Percentiles rank a stretch among this genome's conserved stretches.
These are phyloP conservation scores for Hortiboletus flavorubellus DNA, from an alignment of 768 basidiomycete genomes.

Conservation along the genomic window DNA sequence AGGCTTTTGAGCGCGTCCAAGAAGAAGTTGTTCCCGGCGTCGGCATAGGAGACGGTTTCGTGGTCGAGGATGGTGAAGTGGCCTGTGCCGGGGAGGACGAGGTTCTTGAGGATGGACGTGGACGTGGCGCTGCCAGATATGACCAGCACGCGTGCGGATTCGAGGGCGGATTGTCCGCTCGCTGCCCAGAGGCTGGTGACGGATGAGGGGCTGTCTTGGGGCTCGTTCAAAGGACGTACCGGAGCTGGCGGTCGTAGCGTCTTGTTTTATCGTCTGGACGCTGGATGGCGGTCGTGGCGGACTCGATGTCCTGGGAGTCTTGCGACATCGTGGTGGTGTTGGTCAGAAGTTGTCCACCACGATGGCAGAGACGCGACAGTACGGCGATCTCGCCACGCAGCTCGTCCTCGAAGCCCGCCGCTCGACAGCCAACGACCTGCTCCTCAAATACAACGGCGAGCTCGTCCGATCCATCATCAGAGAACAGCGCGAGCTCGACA, in stretches of 20 bases:
- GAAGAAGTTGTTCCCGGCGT: conserved; percentile 97
- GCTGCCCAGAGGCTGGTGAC: conserved; percentile 82
- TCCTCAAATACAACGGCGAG: conserved; percentile 89
- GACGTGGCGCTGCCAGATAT: conserved; percentile 79
- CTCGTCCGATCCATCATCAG: conserved; percentile 84
- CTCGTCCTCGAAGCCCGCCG: conserved; percentile 85
- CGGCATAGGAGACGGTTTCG: conserved; percentile 55
- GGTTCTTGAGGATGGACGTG: conserved; percentile 90
- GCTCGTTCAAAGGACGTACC: conserved; percentile 44
- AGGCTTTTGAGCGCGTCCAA: conserved; percentile 72
- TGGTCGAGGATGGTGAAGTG: conserved; percentile 89
- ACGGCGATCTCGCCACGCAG: conserved; percentile 83
- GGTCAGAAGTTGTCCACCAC: background rate
- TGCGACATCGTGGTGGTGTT: conserved; percentile 28
- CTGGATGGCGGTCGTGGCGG: conserved; percentile 43
- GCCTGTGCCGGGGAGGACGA: conserved; percentile 95
- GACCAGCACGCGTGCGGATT: conserved; percentile 78
- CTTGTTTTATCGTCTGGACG: conserved; percentile 81
- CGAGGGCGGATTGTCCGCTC: conserved; percentile 85
- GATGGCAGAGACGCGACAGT: conserved; percentile 44
- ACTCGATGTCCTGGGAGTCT: conserved; percentile 47
- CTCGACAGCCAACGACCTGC: conserved; percentile 76
- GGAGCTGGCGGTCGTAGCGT: conserved; percentile 91
- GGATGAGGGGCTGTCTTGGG: background rate
- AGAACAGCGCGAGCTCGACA: conserved; percentile 88